A percentile compares a stretch with the other conserved stretches of the same genome.
These are phyloP conservation scores for Evernia prunastri DNA, from an alignment of 495 filamentous ascomycete genomes.

Conservation along the genomic window DNA sequence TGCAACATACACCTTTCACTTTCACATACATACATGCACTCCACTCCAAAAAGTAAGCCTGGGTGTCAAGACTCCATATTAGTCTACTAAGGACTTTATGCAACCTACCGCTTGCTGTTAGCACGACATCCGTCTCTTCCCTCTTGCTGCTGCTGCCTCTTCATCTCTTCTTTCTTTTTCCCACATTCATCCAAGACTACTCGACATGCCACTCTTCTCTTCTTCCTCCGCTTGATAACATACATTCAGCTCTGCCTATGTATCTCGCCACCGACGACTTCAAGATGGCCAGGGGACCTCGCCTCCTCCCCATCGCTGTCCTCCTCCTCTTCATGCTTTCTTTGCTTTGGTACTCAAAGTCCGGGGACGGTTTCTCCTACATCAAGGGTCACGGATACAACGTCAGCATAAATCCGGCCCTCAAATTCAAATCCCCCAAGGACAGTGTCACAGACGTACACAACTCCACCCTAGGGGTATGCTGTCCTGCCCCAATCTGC, in stretches of 20 bases:
- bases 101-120: neutral
- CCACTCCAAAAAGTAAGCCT: too few species aligned
- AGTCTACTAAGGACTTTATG: too few species aligned
- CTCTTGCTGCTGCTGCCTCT: neutral
- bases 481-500: constrained; percentile 27
- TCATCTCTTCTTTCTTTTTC: neutral
- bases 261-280: neutral
- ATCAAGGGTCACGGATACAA: neutral
- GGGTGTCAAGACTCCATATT: too few species aligned
- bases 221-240: neutral
- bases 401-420: constrained; percentile 19
- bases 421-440: constrained; percentile 30
- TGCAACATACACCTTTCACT: too few species aligned
- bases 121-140: neutral
- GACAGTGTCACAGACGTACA: constrained; percentile 27
- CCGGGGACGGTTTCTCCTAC: neutral
- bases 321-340: neutral
- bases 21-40: too few species aligned
- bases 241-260: neutral
- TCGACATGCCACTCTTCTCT: neutral
- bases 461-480: constrained; percentile 24
- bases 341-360: neutral
- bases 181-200: neutral
- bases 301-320: neutral
- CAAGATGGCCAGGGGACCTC: neutral